Evolutionary conservation across 2,329 filamentous ascomycete genomes (phyloP), one percentile per base, ranked within the genome.

Genomic region (Hypoxylon sp.): DNA sequence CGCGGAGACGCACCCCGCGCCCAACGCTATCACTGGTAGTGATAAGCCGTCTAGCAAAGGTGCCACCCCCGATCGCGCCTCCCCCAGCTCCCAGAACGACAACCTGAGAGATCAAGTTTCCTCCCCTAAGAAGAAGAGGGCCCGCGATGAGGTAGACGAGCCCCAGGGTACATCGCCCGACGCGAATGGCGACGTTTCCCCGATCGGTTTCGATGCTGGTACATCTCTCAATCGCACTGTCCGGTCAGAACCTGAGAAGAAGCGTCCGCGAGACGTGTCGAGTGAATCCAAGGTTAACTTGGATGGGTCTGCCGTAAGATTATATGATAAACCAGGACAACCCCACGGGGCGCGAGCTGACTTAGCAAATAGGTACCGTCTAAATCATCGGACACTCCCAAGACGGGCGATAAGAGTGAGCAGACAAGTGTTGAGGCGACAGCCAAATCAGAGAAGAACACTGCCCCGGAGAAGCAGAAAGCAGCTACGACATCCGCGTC

Each of bases 121-220:
- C 19, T 89, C 86, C 11, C 87, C 87, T 28, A 89, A 89, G 79
- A 90, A 89, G 81, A 90, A 89, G 79, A 82, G 87, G 67, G 83
- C 81, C 26, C 84, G 86, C 67, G 85, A 87, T 67, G 82, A 88
- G 73, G 77, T 87, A 15, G 87, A 88, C 26, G 79, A 83, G 49
- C 76, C 78, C 51, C 81, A 78, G 69, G 81, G 80, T 39, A 63
- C 64, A 6, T 58, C 74, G 4, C 74, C 79, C 37, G 76, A 78
- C 34, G 67, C 70, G 19, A 77, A 77, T 56, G 73, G 74, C 56
- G 76, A 76, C 47, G 74, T 77, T 59, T 74, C 76, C 32, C 75
- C 78, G 26, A 82, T 80, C 65, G 82, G 82, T 67, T 74, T 73
- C 63, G 81, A 78, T 62, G 79, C 81, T 68, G 79, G 77, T 54